Evolutionary conservation across 2,329 filamentous ascomycete genomes (phyloP), one percentile per base, ranked within the genome.

Genomic region (Dothistroma pini): DNA sequence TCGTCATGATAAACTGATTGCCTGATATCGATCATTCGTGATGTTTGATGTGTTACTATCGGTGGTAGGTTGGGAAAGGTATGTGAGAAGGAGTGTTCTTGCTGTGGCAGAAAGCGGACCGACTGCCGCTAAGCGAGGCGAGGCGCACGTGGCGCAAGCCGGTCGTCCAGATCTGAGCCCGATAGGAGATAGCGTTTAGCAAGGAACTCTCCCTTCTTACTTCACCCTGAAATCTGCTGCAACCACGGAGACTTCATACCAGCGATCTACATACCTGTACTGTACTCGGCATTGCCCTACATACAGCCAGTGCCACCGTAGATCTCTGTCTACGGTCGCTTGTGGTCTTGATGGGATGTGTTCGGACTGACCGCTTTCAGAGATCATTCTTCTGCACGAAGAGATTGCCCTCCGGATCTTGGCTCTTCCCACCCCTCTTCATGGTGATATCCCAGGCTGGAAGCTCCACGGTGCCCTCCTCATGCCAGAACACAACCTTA

Each of bases 401-500:
- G 41, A 64, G 29, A 34, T 54, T 35, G n/a, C 48, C 32, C n/a
- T 29, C 35, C 4, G 19, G 44, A 2, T 54, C 22, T 48, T 48
- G 34, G 31, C 16, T 35, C 48, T 34, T 32, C 6, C 14, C 25
- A 25, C 16, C 14, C 49, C 29, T 32, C 21, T 51, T 62, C 56
- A 72, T 57, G 19, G 51, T 68, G 12, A 69, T 61, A 48, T 66
- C 64, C 66, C 66, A 72, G 2, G 69, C 71, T 11, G 69, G 65
- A 32, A 73, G 54, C 59, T 71, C 68, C 16, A 73, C 54, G 16
- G 58, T 52, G 4, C 61, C 63, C 12, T 58, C 49, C 21, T 67
- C 66, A 32, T 62, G 63, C 68, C 69, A 72, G 41, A 73, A 71
- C 1, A 72, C 62, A 8, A 71, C 50, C 57, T 72, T 69, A 56